Evolutionary conservation across 768 basidiomycete species (phyloP), one percentile per base, ranked within the genome.

Genomic region (Collybia sordida): DNA sequence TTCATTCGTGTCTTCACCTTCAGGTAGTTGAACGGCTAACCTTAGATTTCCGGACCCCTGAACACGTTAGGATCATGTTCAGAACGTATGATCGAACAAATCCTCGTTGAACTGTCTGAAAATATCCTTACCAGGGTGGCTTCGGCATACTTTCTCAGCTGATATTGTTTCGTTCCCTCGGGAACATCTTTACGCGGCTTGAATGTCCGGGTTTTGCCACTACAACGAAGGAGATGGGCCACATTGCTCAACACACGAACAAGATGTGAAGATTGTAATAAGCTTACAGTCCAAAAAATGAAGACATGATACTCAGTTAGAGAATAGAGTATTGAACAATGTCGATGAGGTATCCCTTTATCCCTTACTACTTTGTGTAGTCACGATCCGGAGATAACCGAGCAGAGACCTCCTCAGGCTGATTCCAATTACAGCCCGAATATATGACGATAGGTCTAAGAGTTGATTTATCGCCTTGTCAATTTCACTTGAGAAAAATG

Each of bases 161-260:
- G 96, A 66, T 95, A 98, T 65, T 98, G 96, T 70, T 96, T 96
- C 34, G 95, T 96, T 35, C 95, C 95, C 67, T 96, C 93, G 4
- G 93, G 90, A 19, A 94, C 87, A 65, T 93, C 91, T 70, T 90
- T 93, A 61, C 93, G 87, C 23, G 96, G 96, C 64, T 95, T 96
- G 81, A 98, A 98, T 15, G 96, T 94, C 48, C 92, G 85, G 31
- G 90, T 91, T 74, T 93, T 94, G 36, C 89, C 91, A 40, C 92
- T 93, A 56, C 17, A 55, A 49, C 22, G 36, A 22, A 15, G 25
- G 23, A 47, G 25, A 31, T 24, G 17, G 45, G 52, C 12, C 31
- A 22, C 31, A 34, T 44, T 19, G 54, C 36, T 45, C 28, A 21
- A 36, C 35, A 51, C 28, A 54, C n/a, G 35, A 49, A 41, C 27